phyloP scores from a whole-genome alignment of 2,329 filamentous ascomycete species.

The Trichoderma gracile region DNA sequence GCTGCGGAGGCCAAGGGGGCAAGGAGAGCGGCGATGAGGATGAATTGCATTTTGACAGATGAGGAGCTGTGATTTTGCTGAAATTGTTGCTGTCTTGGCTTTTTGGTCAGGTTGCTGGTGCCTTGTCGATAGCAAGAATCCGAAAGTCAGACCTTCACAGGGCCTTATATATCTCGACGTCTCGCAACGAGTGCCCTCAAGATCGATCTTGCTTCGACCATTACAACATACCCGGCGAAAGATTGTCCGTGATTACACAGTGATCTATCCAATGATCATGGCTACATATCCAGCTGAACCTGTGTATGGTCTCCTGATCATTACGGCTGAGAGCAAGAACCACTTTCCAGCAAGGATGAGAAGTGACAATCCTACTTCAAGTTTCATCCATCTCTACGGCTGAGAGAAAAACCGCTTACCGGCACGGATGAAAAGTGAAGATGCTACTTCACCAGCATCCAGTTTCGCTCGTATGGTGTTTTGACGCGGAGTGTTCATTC shows the following conservation, averaged over 20 bases:
- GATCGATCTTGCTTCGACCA: neutral
- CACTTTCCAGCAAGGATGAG: neutral
- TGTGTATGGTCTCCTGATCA: neutral
- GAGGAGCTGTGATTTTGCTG: too few relatives aligned
- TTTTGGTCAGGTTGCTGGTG: neutral
- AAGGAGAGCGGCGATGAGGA: conserved; percentile 9
- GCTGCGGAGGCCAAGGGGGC: conserved; percentile 7
- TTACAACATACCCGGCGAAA: neutral
- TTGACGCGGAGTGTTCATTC: neutral
- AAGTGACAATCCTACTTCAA: neutral
- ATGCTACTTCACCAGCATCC: neutral
- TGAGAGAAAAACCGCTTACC: too few relatives aligned
- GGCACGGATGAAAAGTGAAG: neutral
- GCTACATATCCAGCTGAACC: neutral
- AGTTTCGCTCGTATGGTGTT: neutral
- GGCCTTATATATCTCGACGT: neutral
- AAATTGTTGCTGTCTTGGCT: neutral
- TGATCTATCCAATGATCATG: neutral
- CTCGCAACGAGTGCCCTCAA: neutral
- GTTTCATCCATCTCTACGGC: neutral
- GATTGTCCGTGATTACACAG: neutral
- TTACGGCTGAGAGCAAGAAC: neutral
- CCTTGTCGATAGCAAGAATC: neutral
- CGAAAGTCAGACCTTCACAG: neutral
- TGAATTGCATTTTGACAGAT: neutral